A percentile compares a stretch with the other conserved stretches of the same genome.
Evolutionary conservation across 768 basidiomycete genomes (phyloP).

Genomic region (Amanita phalloides): DNA sequence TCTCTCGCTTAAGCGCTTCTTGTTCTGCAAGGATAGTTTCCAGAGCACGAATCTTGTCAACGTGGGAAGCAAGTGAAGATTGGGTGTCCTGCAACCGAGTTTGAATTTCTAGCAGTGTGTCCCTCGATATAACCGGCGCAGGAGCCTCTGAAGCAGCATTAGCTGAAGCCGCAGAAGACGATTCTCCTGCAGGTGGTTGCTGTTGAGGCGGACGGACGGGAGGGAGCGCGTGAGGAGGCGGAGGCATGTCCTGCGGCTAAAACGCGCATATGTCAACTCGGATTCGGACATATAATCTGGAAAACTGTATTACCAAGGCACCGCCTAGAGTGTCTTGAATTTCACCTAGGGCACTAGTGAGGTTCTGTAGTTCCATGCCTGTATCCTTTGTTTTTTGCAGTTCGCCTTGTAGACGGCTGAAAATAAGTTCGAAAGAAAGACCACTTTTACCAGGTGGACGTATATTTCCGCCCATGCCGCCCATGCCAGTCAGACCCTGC

Average conservation of each 20-base stretch:
- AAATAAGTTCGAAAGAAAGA: slow-evolving; percentile 85
- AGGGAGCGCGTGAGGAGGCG: slow-evolving; percentile 31
- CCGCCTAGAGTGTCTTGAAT: slow-evolving; percentile 89
- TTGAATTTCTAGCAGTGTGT: slow-evolving; percentile 54
- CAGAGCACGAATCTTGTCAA: slow-evolving; percentile 74
- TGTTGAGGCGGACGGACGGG: slow-evolving; percentile 41
- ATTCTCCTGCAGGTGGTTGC: neutral
- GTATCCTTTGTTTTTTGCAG: slow-evolving; percentile 95
- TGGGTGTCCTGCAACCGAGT: slow-evolving; percentile 81
- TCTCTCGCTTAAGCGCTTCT: slow-evolving; percentile 71
- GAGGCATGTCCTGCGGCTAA: slow-evolving; percentile 29
- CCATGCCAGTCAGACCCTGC: slow-evolving; percentile 59
- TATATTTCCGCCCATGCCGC: slow-evolving; percentile 65
- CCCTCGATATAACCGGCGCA: slow-evolving; percentile 12
- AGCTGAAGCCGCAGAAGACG: slow-evolving; percentile 2
- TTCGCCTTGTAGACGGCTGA: slow-evolving; percentile 82
- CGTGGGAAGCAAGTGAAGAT: slow-evolving; percentile 58
- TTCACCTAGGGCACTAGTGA: slow-evolving; percentile 77
- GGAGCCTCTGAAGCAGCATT: slow-evolving; percentile 8
- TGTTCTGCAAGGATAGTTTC: slow-evolving; percentile 80
- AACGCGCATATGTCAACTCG: slow-evolving; percentile 1
- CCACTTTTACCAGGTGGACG: slow-evolving; percentile 75
- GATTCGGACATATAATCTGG: neutral
- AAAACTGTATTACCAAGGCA: slow-evolving; percentile 42
- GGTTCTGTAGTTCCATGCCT: slow-evolving; percentile 68